Evolutionary conservation across 2,329 filamentous ascomycete species (phyloP).

Genomic region (Sclerotiophoma versabilis): DNA sequence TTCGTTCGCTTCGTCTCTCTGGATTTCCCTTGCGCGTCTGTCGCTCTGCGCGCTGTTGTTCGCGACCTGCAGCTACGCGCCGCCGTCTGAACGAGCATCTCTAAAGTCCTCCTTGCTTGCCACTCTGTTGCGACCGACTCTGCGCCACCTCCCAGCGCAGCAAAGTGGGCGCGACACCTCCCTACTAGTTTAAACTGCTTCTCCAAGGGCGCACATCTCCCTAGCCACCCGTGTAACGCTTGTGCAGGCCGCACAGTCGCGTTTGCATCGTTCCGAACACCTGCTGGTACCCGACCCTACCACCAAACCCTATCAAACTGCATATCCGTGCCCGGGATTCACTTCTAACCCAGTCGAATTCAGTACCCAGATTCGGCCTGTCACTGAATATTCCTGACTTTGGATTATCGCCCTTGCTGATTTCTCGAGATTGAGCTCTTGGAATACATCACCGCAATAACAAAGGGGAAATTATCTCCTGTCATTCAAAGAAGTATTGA

Average conservation of each 20-base stretch:
- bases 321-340: conserved; percentile 32
- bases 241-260: conserved; percentile 44
- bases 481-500: not conserved
- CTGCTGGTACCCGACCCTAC: conserved; percentile 36
- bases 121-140: conserved; percentile 22
- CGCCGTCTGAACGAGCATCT: conserved; percentile 23
- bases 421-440: conserved; percentile 25
- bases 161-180: conserved; percentile 30
- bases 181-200: conserved; percentile 21
- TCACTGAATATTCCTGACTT: conserved; percentile 20
- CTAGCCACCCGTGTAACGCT: conserved; percentile 42
- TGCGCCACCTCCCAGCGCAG: conserved; percentile 19
- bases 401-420: conserved; percentile 36
- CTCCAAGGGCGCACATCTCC: conserved; percentile 30
- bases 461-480: conserved; percentile 17
- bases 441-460: conserved; percentile 9
- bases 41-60: conserved; percentile 20
- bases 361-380: conserved; percentile 19
- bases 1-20: conserved; percentile 13
- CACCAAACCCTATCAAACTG: conserved; percentile 32
- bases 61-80: conserved; percentile 29
- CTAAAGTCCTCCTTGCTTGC: conserved; percentile 31
- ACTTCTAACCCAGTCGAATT: conserved; percentile 23
- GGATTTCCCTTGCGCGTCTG: conserved; percentile 16
- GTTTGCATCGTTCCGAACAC: conserved; percentile 44